Evolutionary conservation across 2,329 filamentous ascomycete genomes (phyloP), one percentile per base, ranked within the genome.

Genomic region (Lasiodiplodia sp.): DNA sequence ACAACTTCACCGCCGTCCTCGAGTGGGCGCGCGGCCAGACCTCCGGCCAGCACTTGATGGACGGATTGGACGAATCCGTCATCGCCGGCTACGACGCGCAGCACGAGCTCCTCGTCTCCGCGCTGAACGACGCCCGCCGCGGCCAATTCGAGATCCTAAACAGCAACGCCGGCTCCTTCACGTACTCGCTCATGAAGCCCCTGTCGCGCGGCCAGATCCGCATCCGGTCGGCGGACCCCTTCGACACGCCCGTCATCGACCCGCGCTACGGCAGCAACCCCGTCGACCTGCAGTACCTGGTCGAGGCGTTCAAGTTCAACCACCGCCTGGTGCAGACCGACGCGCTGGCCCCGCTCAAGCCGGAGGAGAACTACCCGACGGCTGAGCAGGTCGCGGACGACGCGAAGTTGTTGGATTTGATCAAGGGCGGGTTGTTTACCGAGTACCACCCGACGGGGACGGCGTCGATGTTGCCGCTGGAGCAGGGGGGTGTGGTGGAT

Each of bases 361-460:
- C 74, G n/a, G 62, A 70, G 10, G 75, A 78, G 67, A 72, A 64
- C 28, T 67, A 67, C 2, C 75, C 75, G 10, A 74, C 75, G 12
- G 70, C 71, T 31, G 72, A 75, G 60, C 71, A 73, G 64, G 71
- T 64, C 0, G 72, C 73, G 1, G 73, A 77, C 23, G 70, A 73
- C 49, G 72, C 75, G 18, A 73, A 75, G 49, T 70, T 73, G 60
- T 55, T 67, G 23, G 69, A 73, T 18, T 69, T 74, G 38, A 68
- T 69, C 31, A 70, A 72, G 65, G 55, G 68, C 3, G 72, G 69
- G 44, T 21, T 77, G 56, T 71, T 71, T 67, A 53, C 75, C 75
- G n/a, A 74, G 71, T 1, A 72, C 75, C 78, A 80, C 66, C 74
- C 77, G 11, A 71, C 69, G 7, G 74, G 78, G 7, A 76, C 75